Base-by-base conservation (phyloP, 352 stramenopile genomes). In the Phytopythium vexans region DNA sequence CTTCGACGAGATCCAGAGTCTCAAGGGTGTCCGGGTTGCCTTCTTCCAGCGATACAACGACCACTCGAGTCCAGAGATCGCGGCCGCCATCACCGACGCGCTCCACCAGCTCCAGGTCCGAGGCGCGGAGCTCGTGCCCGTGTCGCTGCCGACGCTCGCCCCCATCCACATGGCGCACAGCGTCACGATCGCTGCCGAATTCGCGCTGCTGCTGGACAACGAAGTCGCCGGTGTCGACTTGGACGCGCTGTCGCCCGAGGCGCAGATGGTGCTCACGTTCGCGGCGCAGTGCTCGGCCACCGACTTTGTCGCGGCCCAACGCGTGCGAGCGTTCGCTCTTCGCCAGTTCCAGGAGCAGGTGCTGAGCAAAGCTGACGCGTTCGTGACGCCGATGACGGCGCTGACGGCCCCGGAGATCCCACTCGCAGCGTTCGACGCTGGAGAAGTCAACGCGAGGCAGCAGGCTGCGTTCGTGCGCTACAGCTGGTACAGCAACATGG, bases 261-360 rank as follows among this genome's bases (percentile, higher is more conserved):
- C 79, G 32, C 68, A 89, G 56, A 77, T 96, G 38, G 57, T 86
- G 42, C 12, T 97, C 11, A 78, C 56, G 2, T 71, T 96, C 38
- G 88, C 72, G 3, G 68, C 86, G 6, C 69, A 72, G 34, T 82
- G 82, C 31, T 86, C 74, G 1, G 66, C 77, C 10, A 66, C 78
- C 39, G 92, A 98, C 56, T 85, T 96, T 34, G 49, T 97, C 9
- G 71, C 87, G 3, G 88, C 85, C 11, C 86, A 97, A 65, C 86
- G 85, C 16, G 61, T 97, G 36, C 79, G 88, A 9, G 75, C 74
- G 15, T 97, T 88, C 49, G 88, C 86, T 0, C 61, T 95, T 54
- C 64, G 85, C 35, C 75, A 93, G 49, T 77, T 93, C 16, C 66
- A 79, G 35, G 71, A 83, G 33, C 68, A 86, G 1, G 68, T 97